phyloP scores from a whole-genome alignment of 805 yeast genomes.

The Spathaspora passalidarum region DNA sequence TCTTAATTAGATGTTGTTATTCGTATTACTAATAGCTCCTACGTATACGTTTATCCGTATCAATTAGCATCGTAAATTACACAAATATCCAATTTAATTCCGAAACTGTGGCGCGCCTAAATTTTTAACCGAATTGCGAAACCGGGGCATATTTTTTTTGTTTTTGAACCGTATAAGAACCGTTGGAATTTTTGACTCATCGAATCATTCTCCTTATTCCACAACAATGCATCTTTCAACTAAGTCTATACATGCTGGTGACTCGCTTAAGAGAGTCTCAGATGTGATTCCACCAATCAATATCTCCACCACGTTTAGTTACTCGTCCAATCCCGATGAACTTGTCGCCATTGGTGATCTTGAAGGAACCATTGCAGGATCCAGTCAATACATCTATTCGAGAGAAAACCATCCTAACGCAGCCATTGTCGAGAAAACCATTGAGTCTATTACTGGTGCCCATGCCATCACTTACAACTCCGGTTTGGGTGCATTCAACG shows the following conservation, averaged over 20 bases:
- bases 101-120: background rate
- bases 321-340: constrained; percentile 56
- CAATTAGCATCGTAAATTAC: background rate
- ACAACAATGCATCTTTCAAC: constrained; percentile 51
- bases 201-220: background rate
- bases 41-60: too few relatives aligned
- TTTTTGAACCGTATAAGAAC: background rate
- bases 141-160: background rate
- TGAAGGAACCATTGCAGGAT: constrained; percentile 8
- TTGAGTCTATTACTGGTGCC: constrained; percentile 58
- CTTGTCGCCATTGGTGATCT: constrained; percentile 42
- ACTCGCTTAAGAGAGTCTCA: constrained; percentile 49
- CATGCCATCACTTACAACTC: constrained; percentile 70
- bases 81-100: background rate
- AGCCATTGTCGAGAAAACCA: constrained; percentile 60
- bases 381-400: constrained; percentile 46
- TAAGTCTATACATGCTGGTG: constrained; percentile 69
- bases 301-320: constrained; percentile 74
- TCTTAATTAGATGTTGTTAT: background rate
- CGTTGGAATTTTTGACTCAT: background rate
- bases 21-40: too few relatives aligned
- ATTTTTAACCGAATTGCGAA: background rate
- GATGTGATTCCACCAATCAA: constrained; percentile 82
- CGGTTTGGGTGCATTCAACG: constrained; percentile 81
- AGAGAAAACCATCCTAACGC: constrained; percentile 74